These are phyloP conservation scores for Baorangia bicolor DNA, from an alignment of 768 basidiomycete genomes.

Conservation along the genomic window DNA sequence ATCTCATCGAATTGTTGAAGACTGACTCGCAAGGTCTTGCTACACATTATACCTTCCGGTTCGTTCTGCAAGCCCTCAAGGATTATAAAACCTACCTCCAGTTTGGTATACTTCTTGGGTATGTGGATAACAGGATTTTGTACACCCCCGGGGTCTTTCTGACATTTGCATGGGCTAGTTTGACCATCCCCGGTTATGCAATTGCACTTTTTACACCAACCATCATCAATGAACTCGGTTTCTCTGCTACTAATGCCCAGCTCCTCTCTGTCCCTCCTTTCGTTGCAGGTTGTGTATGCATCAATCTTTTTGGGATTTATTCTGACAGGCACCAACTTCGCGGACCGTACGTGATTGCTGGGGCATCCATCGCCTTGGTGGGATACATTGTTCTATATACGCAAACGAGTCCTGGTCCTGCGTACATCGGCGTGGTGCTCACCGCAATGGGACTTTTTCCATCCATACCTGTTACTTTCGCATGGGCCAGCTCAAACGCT, in stretches of 20 bases:
- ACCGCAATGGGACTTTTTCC: conserved; percentile 51
- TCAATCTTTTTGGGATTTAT: conserved; percentile 37
- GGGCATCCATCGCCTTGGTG: conserved; percentile 39
- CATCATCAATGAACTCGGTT: conserved; percentile 49
- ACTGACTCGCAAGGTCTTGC: conserved; percentile 42
- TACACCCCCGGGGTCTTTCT: neutral
- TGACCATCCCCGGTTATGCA: too few species aligned
- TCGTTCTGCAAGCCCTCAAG: conserved; percentile 46
- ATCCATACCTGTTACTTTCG: conserved; percentile 40
- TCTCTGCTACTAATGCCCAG: conserved; percentile 47
- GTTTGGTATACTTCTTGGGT: conserved; percentile 40
- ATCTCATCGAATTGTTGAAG: conserved; percentile 39
- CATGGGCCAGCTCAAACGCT: conserved; percentile 54
- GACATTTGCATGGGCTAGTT: neutral
- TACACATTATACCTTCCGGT: conserved; percentile 42
- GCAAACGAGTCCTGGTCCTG: conserved; percentile 8
- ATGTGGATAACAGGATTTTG: neutral
- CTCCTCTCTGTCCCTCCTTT: conserved; percentile 49
- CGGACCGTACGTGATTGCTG: conserved; percentile 48
- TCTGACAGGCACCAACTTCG: conserved; percentile 43
- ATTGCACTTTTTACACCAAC: too few species aligned
- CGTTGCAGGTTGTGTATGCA: conserved; percentile 40
- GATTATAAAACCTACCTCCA: conserved; percentile 41
- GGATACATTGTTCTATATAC: conserved; percentile 50
- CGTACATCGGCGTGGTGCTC: conserved; percentile 47